Percentiles rank a stretch among this genome's conserved stretches.
phyloP scores from a whole-genome alignment of 352 stramenopile species.

The Lagenidium sp. region DNA sequence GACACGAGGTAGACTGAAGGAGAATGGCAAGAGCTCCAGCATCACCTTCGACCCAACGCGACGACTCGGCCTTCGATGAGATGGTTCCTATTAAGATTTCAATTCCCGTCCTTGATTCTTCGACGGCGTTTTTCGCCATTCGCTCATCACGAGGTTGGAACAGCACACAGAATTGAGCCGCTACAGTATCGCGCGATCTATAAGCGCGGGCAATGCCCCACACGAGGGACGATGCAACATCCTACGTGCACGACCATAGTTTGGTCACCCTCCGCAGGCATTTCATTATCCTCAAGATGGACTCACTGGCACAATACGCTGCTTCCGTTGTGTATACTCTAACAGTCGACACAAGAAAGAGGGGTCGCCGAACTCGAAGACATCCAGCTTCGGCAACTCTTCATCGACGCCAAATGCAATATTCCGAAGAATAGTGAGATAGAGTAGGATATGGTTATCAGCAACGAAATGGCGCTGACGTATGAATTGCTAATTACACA shows the following conservation, averaged over 20 bases:
- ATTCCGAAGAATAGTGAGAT: neutral
- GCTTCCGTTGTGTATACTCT: constrained; percentile 3
- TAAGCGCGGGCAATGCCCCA: too few species aligned
- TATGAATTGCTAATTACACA: constrained; percentile 4
- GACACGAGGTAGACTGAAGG: neutral
- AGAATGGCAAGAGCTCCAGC: constrained; percentile 2
- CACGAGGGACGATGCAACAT: too few species aligned
- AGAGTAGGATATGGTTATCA: constrained; percentile 5
- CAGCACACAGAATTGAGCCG: too few species aligned
- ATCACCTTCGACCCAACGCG: constrained; percentile 3
- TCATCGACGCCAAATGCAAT: neutral
- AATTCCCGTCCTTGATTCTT: neutral
- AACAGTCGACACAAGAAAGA: constrained; percentile 2
- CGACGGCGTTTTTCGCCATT: too few species aligned
- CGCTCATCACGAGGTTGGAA: too few species aligned
- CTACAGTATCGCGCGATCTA: too few species aligned
- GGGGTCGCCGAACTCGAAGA: neutral
- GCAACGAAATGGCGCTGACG: constrained; percentile 2
- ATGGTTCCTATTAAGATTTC: constrained; percentile 6
- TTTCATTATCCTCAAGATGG: too few species aligned
- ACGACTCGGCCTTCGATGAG: neutral
- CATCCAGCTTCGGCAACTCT: neutral
- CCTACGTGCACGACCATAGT: too few species aligned
- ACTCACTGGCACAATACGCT: too few species aligned
- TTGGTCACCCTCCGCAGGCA: too few species aligned